phyloP scores from a whole-genome alignment of 345 rosid species.

The rapeseed (Brassica napus) region Da-Ae NC_063447.1:13028501-13029000 shows the following conservation, averaged over 20 bases:
- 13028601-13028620: no score
- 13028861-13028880: constrained; percentile 32
- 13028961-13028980: constrained; percentile 15
- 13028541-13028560: no score
- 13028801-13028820: constrained; percentile 15
- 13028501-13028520: no score
- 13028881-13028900: constrained; percentile 16
- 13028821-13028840: constrained; percentile 24
- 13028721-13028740: no score
- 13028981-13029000: constrained; percentile 6
- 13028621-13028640: no score
- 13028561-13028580: no score
- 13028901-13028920: constrained; percentile 20
- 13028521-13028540: no score
- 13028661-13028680: no score
- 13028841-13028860: constrained; percentile 12
- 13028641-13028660: no score
- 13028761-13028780: background rate
- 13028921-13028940: constrained; percentile 24
- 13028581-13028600: no score
- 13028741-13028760: background rate
- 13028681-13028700: no score
- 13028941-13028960: constrained; percentile 9
- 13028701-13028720: no score
- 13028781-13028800: constrained; percentile 4